These are phyloP conservation scores for Alternaria arbusti DNA, from an alignment of 2,329 filamentous ascomycete species.

Conservation along the genomic window DNA sequence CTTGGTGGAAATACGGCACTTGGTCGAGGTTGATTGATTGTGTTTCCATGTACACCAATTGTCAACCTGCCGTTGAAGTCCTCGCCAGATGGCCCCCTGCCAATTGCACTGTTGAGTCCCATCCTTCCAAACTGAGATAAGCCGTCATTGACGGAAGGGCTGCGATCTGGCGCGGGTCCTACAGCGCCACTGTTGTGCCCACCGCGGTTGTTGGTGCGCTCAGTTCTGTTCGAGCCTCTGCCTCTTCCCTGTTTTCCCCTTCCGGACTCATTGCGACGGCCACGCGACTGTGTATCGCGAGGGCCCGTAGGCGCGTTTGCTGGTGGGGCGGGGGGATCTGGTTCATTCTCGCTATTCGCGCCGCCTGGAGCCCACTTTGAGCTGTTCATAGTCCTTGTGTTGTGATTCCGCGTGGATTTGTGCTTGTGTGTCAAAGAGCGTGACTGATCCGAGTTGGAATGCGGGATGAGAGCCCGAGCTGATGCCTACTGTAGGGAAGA, in stretches of 20 bases:
- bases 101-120: background rate
- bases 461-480: background rate
- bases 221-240: background rate
- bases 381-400: background rate
- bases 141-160: background rate
- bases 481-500: background rate
- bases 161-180: background rate
- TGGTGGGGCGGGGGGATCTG: background rate
- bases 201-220: background rate
- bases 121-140: background rate
- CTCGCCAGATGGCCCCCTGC: background rate
- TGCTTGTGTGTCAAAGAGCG: background rate
- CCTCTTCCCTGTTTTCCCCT: background rate
- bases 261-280: background rate
- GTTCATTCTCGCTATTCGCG: background rate
- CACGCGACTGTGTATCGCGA: background rate
- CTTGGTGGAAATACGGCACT: background rate
- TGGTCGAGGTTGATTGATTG: background rate
- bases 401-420: background rate
- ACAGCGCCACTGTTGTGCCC: background rate
- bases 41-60: background rate
- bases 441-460: background rate
- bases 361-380: background rate
- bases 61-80: background rate
- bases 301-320: background rate